Base-by-base conservation (phyloP, 2,329 filamentous ascomycete species). In the Dendryphion nanum region DNA sequence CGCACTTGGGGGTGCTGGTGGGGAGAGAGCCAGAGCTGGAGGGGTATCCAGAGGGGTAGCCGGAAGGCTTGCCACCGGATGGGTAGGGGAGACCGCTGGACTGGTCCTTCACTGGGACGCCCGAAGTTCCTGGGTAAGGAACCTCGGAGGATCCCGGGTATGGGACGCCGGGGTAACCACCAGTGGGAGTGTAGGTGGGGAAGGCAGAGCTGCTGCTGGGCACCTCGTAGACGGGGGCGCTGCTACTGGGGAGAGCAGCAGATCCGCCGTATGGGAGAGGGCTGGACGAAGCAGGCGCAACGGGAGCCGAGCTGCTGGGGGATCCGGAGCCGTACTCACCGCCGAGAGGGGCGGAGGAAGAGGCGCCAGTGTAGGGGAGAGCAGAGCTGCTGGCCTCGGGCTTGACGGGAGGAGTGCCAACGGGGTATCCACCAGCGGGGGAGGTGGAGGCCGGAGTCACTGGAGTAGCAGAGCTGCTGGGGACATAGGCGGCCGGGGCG, bases 1-100 rank as follows among this genome's bases (percentile, higher is more conserved):
- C 62, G 40, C 66, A 69, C 32, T 70, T 68, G 19, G 63, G 46
- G 30, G 30, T 33, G 5, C 24, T 19, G 17, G 6, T 30, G n/a
- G 37, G 30, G 21, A 28, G 17, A 38, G 47, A 44, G 29, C 35
- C 44, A 29, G 45, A 45, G 18, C 74, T 64, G 45, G 74, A 38
- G 41, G 35, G 17, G n/a, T 23, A 18, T 5, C 8, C 23, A 10
- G 20, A 21, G 6, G 40, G 40, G 20, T n/a, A 19, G 18, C 12
- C 30, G 21, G 33, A 38, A 20, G 38, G 20, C 10, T 32, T 16
- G 26, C 12, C 29, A 18, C 13, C 29, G 21, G 33, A 38, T 20
- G 39, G 21, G 14, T 33, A 24, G 28, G 34, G 31, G 19, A 34
- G 12, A 15, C 40, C 36, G 18, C 10, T 10, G n/a, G 24, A 38